Evolutionary conservation across 306 rosid species (phyloP), one percentile per base, ranked within the genome.

Genomic region (Argentina anserina): DNA sequence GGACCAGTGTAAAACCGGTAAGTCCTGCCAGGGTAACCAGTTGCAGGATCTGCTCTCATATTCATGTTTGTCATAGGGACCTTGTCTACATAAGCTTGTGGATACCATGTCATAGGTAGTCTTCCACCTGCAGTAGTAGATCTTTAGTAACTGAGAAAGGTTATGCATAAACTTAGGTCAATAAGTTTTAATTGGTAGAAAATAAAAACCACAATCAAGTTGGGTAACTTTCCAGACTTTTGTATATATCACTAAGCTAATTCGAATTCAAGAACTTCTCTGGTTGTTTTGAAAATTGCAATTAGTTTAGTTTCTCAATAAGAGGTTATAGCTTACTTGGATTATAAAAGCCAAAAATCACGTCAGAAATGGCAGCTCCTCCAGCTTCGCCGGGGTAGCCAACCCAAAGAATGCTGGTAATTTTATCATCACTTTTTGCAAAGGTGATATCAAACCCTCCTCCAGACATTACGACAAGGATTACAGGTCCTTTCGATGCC

Each of bases 311-410:
- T n/a, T n/a, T n/a, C n/a, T 5, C 15, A 25, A 25, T 23, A 4
- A 55, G 34, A 28, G 36, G 2, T 58, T 26, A 41, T 3, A 25
- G 73, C 97, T 84, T 84, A 94, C 99, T 80, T 76, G 99, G 99
- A 84, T 94, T 94, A 60, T 47, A 84, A 58, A 29, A 79, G 14
- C 99, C 99, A 28, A 94, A 94, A 72, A 91, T 81, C n/a, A 91
- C 87, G 81, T 94, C 99, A 46, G 99, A 90, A 17, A 94, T 79
- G 78, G 97, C 97, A 50, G 97, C 96, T 80, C 99, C 99, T 64
- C 99, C 99, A 11, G 99, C 99, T 84, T 94, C 96, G 47, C 99
- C 99, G 0, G 99, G 99, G 84, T 88, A 94, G 42, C 99, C 99
- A 70, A 94, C 91, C 99, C 99, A 94, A 4, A 94, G 85, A 74